phyloP scores from a whole-genome alignment of 2,329 filamentous ascomycete genomes.

The Colletotrichum nymphaeae region DNA sequence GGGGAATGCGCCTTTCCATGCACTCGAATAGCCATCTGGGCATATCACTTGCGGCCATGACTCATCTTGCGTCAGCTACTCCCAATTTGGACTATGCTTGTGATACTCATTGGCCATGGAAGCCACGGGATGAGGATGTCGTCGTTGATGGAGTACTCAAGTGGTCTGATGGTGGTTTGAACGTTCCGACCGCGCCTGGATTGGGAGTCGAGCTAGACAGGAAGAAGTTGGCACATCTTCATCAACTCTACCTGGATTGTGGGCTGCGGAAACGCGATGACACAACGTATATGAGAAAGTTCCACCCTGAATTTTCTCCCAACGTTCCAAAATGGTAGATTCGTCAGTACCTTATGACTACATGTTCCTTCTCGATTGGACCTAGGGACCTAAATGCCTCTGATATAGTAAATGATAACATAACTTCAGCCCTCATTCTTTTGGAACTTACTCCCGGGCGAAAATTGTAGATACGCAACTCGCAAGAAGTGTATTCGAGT shows the following conservation, averaged over 20 bases:
- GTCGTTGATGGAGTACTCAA: conserved; percentile 49
- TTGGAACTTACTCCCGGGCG: too few relatives aligned
- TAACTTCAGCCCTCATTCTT: too few relatives aligned
- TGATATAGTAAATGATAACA: too few relatives aligned
- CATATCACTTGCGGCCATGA: conserved; percentile 56
- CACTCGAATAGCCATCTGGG: conserved; percentile 57
- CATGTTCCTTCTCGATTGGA: too few relatives aligned
- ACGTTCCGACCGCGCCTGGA: conserved; percentile 48
- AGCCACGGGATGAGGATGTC: conserved; percentile 54
- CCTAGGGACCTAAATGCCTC: neutral
- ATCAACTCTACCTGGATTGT: conserved; percentile 52
- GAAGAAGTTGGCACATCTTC: conserved; percentile 46
- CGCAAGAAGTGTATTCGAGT: too few relatives aligned
- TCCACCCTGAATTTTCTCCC: conserved; percentile 47
- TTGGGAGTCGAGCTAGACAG: conserved; percentile 52
- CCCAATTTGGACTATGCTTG: conserved; percentile 55
- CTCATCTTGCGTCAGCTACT: conserved; percentile 53
- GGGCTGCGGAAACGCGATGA: conserved; percentile 50
- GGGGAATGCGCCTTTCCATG: conserved; percentile 54
- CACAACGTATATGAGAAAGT: conserved; percentile 50
- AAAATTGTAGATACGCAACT: too few relatives aligned
- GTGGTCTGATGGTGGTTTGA: conserved; percentile 50
- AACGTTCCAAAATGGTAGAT: conserved; percentile 47
- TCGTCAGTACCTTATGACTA: too few relatives aligned
- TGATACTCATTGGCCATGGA: conserved; percentile 58